Evolutionary conservation across 1,284 basidiomycete genomes (phyloP), one percentile per base, ranked within the genome.

Genomic region (Sporisorium scitamineum): DNA sequence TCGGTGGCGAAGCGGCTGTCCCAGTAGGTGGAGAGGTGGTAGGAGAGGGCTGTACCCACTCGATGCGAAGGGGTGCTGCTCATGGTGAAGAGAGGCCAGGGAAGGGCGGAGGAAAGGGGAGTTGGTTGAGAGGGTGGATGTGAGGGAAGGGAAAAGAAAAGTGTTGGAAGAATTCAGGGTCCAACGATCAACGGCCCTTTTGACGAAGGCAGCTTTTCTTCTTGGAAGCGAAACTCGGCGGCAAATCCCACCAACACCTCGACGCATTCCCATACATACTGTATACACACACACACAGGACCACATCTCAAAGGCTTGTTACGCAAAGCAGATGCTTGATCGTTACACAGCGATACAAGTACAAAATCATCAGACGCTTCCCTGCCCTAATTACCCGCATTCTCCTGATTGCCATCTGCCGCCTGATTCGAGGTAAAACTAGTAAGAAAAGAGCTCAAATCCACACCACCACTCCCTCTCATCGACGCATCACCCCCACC

Each of bases 371-470:
- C 63, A 71, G 84, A 65, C 16, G 10, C 32, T n/a, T 20, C 10
- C 48, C 20, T 2, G 29, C 45, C 14, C 45, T 57, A 45, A 7
- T 42, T n/a, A 5, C 22, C 27, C 2, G 13, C 72, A 86, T 82
- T 9, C 74, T 82, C 5, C 45, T 85, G 39, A 82, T 86, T 61
- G 81, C 86, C 61, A 60, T 78, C n/a, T 54, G 55, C 34, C 18
- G 70, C 20, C 57, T 56, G 32, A 10, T 13, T 20, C 8, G 61
- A 24, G 2, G 14, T 70, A 86, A 54, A 74, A 74, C 29, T 87
- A 84, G 74, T 75, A 62, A 84, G 4, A 80, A 81, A 66, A 81
- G 87, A 71, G 69, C 80, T 27, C 78, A 83, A 22, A 61, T 78
- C 41, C 54, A 84, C 56, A 84, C 86, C 74, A 79, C 70, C 64